phyloP scores from a whole-genome alignment of 1,139 yeast species.

The Protomyces macrosporus region DNA sequence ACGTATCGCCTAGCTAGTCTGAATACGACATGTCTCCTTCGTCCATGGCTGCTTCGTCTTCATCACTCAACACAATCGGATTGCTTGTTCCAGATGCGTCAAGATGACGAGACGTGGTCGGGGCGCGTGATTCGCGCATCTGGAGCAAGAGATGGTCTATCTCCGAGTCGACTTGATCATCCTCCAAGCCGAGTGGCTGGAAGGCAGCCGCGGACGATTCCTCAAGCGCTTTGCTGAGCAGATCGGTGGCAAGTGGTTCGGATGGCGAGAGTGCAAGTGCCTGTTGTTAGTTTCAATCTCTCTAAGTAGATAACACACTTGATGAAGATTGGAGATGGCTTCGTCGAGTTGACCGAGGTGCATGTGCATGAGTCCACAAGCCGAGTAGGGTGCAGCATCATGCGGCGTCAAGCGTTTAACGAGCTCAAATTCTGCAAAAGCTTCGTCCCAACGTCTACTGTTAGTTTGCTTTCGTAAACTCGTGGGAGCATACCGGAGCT shows the following conservation, averaged over 20 bases:
- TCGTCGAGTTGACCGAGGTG: constrained; percentile 58
- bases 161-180: constrained; percentile 2
- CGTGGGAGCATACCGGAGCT: constrained; percentile 41
- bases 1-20: neutral
- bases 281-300: constrained; percentile 15
- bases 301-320: constrained; percentile 39
- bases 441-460: constrained; percentile 51
- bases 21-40: neutral
- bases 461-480: neutral
- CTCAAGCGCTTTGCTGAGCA: constrained; percentile 74
- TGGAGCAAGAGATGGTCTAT: constrained; percentile 1
- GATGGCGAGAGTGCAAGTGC: constrained; percentile 70
- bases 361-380: constrained; percentile 76
- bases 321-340: constrained; percentile 74
- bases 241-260: constrained; percentile 79
- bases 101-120: neutral
- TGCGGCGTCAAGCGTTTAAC: constrained; percentile 65
- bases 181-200: neutral
- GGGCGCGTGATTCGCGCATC: neutral
- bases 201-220: constrained; percentile 42
- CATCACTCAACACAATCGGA: neutral
- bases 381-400: constrained; percentile 72
- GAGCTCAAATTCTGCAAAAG: constrained; percentile 51
- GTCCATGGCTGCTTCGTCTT: neutral
- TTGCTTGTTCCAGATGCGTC: neutral